Evolutionary conservation across 768 basidiomycete genomes (phyloP), one percentile per base, ranked within the genome.

Genomic region (Nidula microcarpa): DNA sequence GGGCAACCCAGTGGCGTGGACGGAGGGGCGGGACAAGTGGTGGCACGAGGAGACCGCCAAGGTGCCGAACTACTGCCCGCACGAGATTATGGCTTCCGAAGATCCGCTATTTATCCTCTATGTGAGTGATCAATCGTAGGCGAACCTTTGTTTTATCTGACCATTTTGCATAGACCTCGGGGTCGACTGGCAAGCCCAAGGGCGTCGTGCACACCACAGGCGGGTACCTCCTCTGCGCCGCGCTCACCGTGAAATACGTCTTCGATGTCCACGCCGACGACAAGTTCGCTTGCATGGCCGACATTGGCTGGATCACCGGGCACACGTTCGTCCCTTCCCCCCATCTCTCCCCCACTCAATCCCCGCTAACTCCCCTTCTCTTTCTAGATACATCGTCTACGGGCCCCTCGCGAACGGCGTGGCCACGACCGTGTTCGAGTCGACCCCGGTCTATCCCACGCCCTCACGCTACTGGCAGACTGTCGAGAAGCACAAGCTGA

Each of bases 31-130:
- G 43, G 96, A 99, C 67, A 77, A 82, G 60, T 98, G 96, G 96
- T 98, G 95, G 95, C 87, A 98, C 63, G 94, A 98, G 70, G 93
- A 94, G 73, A 78, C 79, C 30, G 81, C 77, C 17, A 90, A 86
- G 68, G 94, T 97, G 13, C 84, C 91, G 14, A 81, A 79, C 53
- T 96, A 91, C 74, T 96, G 93, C 75, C 85, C 95, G 0, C 86
- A 86, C 13, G 91, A 92, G 72, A 67, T 89, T 57, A 93, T 99
- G 89, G 66, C 81, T 33, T 70, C 91, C n/a, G 96, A 99, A 68
- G 97, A 98, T 65, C 96, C 96, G 1, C 78, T 99, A 18, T 99
- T 99, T 73, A 98, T 99, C 65, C 94, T 99, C 55, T 99, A 98
- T 71, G 95, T 94, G 64, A 74, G 91, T 79, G 11, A 17, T 16